A percentile compares a stretch with the other conserved stretches of the same genome.
These are phyloP conservation scores for Cornus florida DNA, from an alignment of 148 eudicot genomes.

Conservation along the genomic window DNA sequence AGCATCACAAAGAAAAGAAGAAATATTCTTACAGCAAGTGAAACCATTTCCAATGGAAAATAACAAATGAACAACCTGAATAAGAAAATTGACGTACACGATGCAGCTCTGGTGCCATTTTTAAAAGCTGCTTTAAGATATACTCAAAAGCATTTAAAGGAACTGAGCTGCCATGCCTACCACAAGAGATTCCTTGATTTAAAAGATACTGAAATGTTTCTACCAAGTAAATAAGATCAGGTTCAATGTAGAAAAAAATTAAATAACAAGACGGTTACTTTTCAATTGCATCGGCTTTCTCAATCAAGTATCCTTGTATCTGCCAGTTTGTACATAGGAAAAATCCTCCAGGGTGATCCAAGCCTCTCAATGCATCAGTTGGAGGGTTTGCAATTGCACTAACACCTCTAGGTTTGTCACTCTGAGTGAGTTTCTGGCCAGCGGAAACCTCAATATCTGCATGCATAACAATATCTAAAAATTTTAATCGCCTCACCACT, in stretches of 20 bases:
- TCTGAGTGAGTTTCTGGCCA: conserved; percentile 27
- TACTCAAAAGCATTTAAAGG: conserved; percentile 73
- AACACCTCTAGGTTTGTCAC: conserved; percentile 31
- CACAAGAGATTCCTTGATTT: conserved; percentile 18
- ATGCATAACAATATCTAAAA: conserved; percentile 18
- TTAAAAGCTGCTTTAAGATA: conserved; percentile 69
- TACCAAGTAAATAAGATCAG: background rate
- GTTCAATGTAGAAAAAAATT: background rate
- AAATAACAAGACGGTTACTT: conserved; percentile 46
- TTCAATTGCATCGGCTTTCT: conserved; percentile 79
- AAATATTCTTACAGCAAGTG: background rate
- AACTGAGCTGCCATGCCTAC: conserved; percentile 82
- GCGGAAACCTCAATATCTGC: conserved; percentile 57
- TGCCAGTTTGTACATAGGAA: conserved; percentile 88
- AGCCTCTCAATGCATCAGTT: conserved; percentile 24
- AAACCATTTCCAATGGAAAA: conserved; percentile 2
- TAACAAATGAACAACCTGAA: conserved; percentile 2
- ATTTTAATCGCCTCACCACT: background rate
- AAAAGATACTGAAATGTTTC: background rate
- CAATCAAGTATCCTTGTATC: conserved; percentile 80
- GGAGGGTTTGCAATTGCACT: conserved; percentile 31
- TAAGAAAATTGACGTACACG: conserved; percentile 55
- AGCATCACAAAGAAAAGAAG: conserved; percentile 3
- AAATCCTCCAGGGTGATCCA: conserved; percentile 40
- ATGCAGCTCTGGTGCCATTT: conserved; percentile 90